A percentile compares a stretch with the other conserved stretches of the same genome.
These are phyloP conservation scores for Entomortierella beljakovae DNA, from an alignment of 192 early-diverging fungal genomes.

Conservation along the genomic window DNA sequence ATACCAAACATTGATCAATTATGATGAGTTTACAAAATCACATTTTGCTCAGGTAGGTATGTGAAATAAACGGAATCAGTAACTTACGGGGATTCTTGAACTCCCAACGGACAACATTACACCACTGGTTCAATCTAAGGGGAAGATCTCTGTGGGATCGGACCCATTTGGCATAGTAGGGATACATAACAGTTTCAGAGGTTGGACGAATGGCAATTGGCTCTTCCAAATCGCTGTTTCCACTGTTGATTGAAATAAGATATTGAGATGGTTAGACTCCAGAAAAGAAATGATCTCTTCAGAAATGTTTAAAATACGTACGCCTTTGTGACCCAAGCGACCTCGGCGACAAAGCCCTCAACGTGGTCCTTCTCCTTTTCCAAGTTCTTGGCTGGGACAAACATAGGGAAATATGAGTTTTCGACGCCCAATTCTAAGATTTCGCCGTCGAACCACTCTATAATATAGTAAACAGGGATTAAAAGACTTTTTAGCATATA, in stretches of 20 bases:
- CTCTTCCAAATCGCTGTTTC: slow-evolving; percentile 90
- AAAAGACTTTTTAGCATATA: not conserved
- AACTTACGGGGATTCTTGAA: slow-evolving; percentile 97
- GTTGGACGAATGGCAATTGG: slow-evolving; percentile 99
- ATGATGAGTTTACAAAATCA: not conserved
- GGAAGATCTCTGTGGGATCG: slow-evolving; percentile 97
- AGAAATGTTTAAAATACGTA: slow-evolving; percentile 26
- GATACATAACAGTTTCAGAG: slow-evolving; percentile 99
- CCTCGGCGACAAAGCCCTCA: slow-evolving; percentile 99
- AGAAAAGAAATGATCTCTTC: not conserved
- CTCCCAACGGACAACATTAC: slow-evolving; percentile 99
- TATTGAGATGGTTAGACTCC: not conserved
- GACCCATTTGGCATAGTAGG: slow-evolving; percentile 98
- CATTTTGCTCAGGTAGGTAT: not conserved
- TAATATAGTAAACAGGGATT: not conserved
- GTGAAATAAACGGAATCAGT: not conserved
- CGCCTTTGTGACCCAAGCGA: slow-evolving; percentile 99
- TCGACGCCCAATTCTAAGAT: slow-evolving; percentile 96
- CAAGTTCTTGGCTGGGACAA: slow-evolving; percentile 88
- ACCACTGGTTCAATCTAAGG: slow-evolving; percentile 98
- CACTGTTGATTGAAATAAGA: slow-evolving; percentile 49
- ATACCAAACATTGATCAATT: not conserved
- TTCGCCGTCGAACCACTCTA: slow-evolving; percentile 89
- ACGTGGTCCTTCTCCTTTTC: slow-evolving; percentile 99
- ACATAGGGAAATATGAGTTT: slow-evolving; percentile 99